A percentile compares a stretch with the other conserved stretches of the same genome.
These are phyloP conservation scores for Cornus controversa DNA, from an alignment of 148 eudicot genomes.

Conservation along the genomic window DNA sequence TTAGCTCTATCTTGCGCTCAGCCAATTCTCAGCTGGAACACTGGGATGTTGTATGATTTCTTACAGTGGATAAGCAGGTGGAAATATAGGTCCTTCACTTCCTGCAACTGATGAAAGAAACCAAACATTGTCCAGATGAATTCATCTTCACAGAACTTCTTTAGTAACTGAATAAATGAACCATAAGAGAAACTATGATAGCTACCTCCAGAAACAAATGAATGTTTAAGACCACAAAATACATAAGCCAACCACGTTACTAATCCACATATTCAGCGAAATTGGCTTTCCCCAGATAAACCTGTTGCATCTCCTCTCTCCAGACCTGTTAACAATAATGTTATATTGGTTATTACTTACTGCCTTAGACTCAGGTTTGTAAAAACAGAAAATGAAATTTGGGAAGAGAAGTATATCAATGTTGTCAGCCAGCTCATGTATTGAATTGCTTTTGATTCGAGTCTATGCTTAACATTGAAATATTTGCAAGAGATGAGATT, in stretches of 20 bases:
- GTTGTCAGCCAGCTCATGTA: background rate
- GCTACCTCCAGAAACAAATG: constrained; percentile 15
- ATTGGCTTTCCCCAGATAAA: constrained; percentile 70
- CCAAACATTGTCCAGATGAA: background rate
- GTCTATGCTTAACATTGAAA: background rate
- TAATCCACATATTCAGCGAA: constrained; percentile 62
- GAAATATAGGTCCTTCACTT: background rate
- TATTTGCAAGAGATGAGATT: background rate
- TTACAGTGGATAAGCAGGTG: background rate
- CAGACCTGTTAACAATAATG: constrained; percentile 61
- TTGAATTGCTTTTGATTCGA: background rate
- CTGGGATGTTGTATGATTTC: background rate
- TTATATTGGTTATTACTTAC: background rate
- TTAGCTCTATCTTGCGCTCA: background rate
- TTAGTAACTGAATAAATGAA: background rate
- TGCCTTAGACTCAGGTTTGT: background rate
- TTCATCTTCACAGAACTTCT: background rate
- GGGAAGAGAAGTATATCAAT: background rate
- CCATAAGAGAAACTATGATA: background rate
- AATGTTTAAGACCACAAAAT: background rate
- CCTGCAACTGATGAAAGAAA: background rate
- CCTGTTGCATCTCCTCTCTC: constrained; percentile 98
- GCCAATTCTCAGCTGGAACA: background rate
- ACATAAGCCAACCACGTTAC: constrained; percentile 24
- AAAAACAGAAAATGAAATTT: background rate